Conservation (phyloP, 257 asterid species). For the Jacaranda mimosifolia region DNA sequence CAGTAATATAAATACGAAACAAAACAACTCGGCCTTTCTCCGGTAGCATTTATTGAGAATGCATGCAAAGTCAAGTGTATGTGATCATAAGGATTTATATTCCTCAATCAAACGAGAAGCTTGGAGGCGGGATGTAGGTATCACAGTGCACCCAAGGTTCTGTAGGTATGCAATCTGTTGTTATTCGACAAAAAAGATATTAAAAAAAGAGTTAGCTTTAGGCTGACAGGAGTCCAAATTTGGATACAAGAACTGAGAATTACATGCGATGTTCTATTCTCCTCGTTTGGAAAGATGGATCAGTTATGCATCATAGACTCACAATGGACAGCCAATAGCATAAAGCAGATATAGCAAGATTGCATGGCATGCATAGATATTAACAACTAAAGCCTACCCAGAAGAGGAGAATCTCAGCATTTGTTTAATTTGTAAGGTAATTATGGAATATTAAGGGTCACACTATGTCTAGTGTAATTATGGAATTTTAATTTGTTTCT, state of each 20-base stretch:
- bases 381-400: too few species aligned
- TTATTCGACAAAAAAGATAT: not conserved
- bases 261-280: not conserved
- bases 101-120: slow-evolving; percentile 95
- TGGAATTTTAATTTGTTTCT: too few species aligned
- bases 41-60: too few species aligned
- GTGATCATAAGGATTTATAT: slow-evolving; percentile 70
- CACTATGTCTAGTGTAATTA: too few species aligned
- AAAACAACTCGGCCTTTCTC: too few species aligned
- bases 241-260: not conserved
- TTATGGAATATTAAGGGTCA: too few species aligned
- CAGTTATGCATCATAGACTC: not conserved
- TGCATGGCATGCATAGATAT: too few species aligned
- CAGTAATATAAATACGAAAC: too few species aligned
- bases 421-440: too few species aligned
- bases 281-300: not conserved
- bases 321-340: not conserved
- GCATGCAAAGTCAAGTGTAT: not conserved
- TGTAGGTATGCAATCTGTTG: slow-evolving; percentile 81
- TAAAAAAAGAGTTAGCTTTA: not conserved
- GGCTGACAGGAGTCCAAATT: not conserved
- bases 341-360: too few species aligned
- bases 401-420: too few species aligned
- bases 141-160: slow-evolving; percentile 82
- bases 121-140: slow-evolving; percentile 91